Percentiles rank a stretch among this genome's conserved stretches.
Conservation (phyloP, 2,329 filamentous ascomycete genomes). For the Fusarium avenaceum region DNA sequence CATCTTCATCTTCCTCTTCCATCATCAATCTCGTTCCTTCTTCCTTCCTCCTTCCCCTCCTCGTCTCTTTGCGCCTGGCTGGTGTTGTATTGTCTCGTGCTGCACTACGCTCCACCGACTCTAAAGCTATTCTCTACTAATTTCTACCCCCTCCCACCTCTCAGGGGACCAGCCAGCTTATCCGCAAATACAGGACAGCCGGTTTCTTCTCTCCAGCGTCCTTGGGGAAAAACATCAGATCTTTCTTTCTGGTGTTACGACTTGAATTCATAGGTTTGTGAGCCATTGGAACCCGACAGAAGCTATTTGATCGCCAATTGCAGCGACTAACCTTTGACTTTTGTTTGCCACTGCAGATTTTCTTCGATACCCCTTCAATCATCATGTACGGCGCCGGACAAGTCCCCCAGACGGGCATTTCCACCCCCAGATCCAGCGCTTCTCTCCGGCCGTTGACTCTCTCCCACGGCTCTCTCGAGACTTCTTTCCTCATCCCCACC, state of each 20-base stretch:
- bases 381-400: constrained; percentile 89
- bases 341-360: constrained; percentile 44
- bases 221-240: constrained; percentile 48
- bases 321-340: constrained; percentile 36
- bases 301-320: not conserved
- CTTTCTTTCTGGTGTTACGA: constrained; percentile 43
- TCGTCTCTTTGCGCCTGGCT: constrained; percentile 46
- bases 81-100: constrained; percentile 49
- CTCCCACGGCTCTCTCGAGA: constrained; percentile 93
- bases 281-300: constrained; percentile 11
- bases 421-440: constrained; percentile 92
- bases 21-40: constrained; percentile 37
- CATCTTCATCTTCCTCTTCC: constrained; percentile 46
- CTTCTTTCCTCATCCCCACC: constrained; percentile 95
- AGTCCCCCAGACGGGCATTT: constrained; percentile 94
- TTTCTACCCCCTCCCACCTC: constrained; percentile 48
- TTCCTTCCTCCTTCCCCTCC: constrained; percentile 26
- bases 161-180: constrained; percentile 49
- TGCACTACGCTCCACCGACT: constrained; percentile 46
- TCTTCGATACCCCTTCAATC: constrained; percentile 61
- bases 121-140: constrained; percentile 47
- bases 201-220: constrained; percentile 47
- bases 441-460: constrained; percentile 93
- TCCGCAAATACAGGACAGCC: constrained; percentile 47
- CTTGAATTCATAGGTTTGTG: constrained; percentile 53